These are phyloP conservation scores for Penicillium sp. DNA, from an alignment of 2,329 filamentous ascomycete species.

Conservation along the genomic window DNA sequence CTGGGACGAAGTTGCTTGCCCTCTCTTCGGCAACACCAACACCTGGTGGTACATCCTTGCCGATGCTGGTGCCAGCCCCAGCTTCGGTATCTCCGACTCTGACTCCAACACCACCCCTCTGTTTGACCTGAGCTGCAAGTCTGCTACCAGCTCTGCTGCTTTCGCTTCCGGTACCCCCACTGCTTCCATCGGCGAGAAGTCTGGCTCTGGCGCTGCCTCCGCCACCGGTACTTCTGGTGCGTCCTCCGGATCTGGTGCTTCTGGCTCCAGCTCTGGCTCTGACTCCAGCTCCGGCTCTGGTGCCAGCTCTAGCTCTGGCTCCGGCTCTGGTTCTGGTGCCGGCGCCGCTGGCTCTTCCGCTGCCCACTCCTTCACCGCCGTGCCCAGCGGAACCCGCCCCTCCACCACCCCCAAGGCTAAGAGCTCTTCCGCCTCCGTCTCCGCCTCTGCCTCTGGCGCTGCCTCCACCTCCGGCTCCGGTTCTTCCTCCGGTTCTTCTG, in stretches of 20 bases:
- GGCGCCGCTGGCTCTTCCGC: slow-evolving; percentile 7
- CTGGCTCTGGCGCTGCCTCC: slow-evolving; percentile 28
- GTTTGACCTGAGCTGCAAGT: slow-evolving; percentile 39
- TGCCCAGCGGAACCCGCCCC: slow-evolving; percentile 2
- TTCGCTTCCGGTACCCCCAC: slow-evolving; percentile 23
- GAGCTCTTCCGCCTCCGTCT: slow-evolving; percentile 11
- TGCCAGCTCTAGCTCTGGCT: slow-evolving; percentile 19
- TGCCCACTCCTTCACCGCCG: background rate
- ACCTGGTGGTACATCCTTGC: slow-evolving; percentile 49
- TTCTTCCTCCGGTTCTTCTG: slow-evolving; percentile 7
- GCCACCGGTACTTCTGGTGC: slow-evolving; percentile 15
- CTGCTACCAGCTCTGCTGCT: slow-evolving; percentile 23
- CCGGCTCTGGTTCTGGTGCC: slow-evolving; percentile 5
- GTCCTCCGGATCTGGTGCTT: slow-evolving; percentile 8
- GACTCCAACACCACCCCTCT: slow-evolving; percentile 39
- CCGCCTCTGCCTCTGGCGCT: slow-evolving; percentile 3
- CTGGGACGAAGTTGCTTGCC: slow-evolving; percentile 79
- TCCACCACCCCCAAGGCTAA: slow-evolving; percentile 11
- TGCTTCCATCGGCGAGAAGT: background rate
- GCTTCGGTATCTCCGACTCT: slow-evolving; percentile 42
- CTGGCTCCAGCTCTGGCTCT: slow-evolving; percentile 17
- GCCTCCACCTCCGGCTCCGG: slow-evolving; percentile 10
- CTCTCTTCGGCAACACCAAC: slow-evolving; percentile 46
- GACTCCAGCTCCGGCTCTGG: background rate
- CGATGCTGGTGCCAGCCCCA: slow-evolving; percentile 39